These are phyloP conservation scores for Colletotrichum sp. DNA, from an alignment of 2,329 filamentous ascomycete species.

Conservation along the genomic window DNA sequence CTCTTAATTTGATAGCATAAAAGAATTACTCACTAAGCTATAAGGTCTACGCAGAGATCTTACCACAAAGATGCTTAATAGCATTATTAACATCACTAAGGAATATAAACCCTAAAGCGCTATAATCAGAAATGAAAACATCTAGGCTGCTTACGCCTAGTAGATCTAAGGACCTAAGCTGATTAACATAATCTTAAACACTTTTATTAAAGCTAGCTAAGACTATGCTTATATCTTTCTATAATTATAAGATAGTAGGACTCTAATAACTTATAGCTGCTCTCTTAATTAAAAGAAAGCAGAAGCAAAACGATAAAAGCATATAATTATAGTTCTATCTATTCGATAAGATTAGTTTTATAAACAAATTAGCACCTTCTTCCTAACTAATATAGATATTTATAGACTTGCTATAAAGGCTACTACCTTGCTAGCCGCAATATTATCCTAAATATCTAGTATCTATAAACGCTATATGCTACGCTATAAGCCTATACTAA, in stretches of 20 bases:
- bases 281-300: not conserved
- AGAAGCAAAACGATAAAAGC: not conserved
- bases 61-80: not conserved
- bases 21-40: not conserved
- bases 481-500: not conserved
- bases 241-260: not conserved
- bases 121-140: not conserved
- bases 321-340: not conserved
- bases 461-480: not conserved
- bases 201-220: not conserved
- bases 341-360: not conserved
- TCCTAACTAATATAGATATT: not conserved
- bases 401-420: not conserved
- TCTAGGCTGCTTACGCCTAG: not conserved
- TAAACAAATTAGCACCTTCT: not conserved
- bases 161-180: not conserved
- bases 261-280: not conserved
- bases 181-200: not conserved
- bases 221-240: not conserved
- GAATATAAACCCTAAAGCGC: not conserved
- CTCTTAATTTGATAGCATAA: not conserved
- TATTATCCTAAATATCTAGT: not conserved
- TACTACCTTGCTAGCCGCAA: not conserved
- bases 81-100: not conserved
- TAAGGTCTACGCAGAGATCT: not conserved